Evolutionary conservation across 1,139 yeast species (phyloP).

Genomic region (Suhomyces bokatorum): DNA sequence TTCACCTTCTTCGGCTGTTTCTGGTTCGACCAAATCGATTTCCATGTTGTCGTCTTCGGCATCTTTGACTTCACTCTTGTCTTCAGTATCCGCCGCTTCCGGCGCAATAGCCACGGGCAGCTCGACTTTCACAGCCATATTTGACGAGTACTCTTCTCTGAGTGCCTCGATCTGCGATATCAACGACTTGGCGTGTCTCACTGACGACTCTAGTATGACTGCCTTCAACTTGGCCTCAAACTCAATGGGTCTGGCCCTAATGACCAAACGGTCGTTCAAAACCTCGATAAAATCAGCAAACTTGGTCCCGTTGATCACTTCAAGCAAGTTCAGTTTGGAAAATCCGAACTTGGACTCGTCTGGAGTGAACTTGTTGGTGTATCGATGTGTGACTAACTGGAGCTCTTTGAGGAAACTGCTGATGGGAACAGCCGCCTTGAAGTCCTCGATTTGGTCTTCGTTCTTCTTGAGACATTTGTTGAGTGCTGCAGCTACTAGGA

Average conservation of each 20-base stretch:
- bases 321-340: constrained; percentile 13
- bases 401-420: constrained; percentile 21
- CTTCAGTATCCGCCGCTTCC: not conserved
- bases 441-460: constrained; percentile 10
- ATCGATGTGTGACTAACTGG: constrained; percentile 18
- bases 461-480: constrained; percentile 23
- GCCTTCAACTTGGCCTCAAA: constrained; percentile 24
- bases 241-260: constrained; percentile 20
- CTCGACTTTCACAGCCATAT: not conserved
- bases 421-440: constrained; percentile 19
- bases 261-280: constrained; percentile 19
- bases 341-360: constrained; percentile 3
- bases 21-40: not conserved
- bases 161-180: constrained; percentile 32
- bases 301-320: constrained; percentile 14
- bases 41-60: too few relatives aligned
- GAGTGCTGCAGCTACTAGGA: constrained; percentile 34
- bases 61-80: too few relatives aligned
- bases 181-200: constrained; percentile 27
- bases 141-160: constrained; percentile 5
- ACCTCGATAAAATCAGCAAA: constrained; percentile 23
- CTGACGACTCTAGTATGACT: constrained; percentile 28
- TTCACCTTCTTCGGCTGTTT: not conserved
- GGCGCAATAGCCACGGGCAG: not conserved
- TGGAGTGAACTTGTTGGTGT: constrained; percentile 7